These are phyloP conservation scores for Sextonia rubra DNA, from an alignment of 164 flowering plant species.

Conservation along the genomic window DNA sequence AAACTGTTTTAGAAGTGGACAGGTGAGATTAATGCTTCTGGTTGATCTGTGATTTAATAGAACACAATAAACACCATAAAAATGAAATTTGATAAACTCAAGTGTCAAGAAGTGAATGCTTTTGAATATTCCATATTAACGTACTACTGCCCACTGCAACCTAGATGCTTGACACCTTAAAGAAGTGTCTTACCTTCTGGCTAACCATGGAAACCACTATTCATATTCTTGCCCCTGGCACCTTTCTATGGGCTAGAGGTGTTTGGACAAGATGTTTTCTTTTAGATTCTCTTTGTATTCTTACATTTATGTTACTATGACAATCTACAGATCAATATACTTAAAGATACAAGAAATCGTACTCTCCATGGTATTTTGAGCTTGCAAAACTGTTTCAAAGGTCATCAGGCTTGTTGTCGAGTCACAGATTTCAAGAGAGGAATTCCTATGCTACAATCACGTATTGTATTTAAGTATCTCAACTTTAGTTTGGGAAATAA, in stretches of 20 bases:
- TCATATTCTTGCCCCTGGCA: too few relatives aligned
- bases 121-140: background rate
- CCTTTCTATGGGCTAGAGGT: background rate
- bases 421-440: slow-evolving; percentile 61
- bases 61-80: too few relatives aligned
- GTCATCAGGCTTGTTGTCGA: slow-evolving; percentile 70
- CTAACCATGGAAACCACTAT: too few relatives aligned
- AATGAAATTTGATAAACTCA: too few relatives aligned
- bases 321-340: slow-evolving; percentile 69
- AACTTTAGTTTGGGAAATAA: background rate
- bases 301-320: background rate
- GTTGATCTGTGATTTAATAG: too few relatives aligned
- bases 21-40: slow-evolving; percentile 14
- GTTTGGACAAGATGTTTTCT: background rate
- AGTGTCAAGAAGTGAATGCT: background rate
- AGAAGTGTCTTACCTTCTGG: too few relatives aligned
- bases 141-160: too few relatives aligned
- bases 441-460: slow-evolving; percentile 74
- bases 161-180: too few relatives aligned
- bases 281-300: background rate
- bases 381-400: slow-evolving; percentile 96
- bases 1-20: too few relatives aligned
- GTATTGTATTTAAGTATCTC: slow-evolving; percentile 30
- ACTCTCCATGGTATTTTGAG: slow-evolving; percentile 92
- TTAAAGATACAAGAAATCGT: slow-evolving; percentile 94